Percentiles rank a stretch among this genome's conserved stretches.
Evolutionary conservation across 441 rosid species (phyloP).

Genomic region (Syzygium syzygioides): DNA sequence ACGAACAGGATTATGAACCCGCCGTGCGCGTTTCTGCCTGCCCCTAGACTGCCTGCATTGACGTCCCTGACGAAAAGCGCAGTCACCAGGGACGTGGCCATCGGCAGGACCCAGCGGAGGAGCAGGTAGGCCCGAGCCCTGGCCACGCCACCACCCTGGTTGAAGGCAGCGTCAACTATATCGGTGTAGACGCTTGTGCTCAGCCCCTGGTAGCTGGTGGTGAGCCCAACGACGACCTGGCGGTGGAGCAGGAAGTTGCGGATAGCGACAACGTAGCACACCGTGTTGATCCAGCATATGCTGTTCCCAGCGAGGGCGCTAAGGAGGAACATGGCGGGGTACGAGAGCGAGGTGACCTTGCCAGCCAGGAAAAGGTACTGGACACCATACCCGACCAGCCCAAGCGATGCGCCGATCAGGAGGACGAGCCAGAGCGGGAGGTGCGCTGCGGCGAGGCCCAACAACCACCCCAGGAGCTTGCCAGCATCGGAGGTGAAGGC

Average conservation of each 20-base stretch:
- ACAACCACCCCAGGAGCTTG: slow-evolving; percentile 68
- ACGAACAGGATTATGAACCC: slow-evolving; percentile 40
- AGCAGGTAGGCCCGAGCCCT: slow-evolving; percentile 56
- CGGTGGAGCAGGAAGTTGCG: slow-evolving; percentile 42
- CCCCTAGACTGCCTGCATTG: background rate
- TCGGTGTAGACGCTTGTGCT: slow-evolving; percentile 74
- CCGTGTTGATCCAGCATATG: slow-evolving; percentile 85
- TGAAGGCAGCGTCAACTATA: slow-evolving; percentile 29
- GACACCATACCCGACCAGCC: slow-evolving; percentile 63
- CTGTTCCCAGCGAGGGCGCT: slow-evolving; percentile 70
- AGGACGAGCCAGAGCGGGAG: slow-evolving; percentile 77
- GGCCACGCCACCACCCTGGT: background rate
- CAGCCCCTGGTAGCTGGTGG: slow-evolving; percentile 67
- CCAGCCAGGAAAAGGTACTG: slow-evolving; percentile 59
- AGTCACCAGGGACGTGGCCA: slow-evolving; percentile 28
- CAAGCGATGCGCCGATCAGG: slow-evolving; percentile 53
- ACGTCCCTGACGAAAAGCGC: slow-evolving; percentile 26
- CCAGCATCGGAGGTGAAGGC: slow-evolving; percentile 92
- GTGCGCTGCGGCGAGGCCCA: slow-evolving; percentile 66
- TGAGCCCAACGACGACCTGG: slow-evolving; percentile 64
- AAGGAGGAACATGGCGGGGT: slow-evolving; percentile 43
- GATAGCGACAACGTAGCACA: slow-evolving; percentile 49
- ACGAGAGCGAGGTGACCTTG: slow-evolving; percentile 37
- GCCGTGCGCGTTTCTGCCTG: background rate
- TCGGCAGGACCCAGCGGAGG: slow-evolving; percentile 51